Evolutionary conservation across 345 rosid genomes (phyloP).

Genomic region (Theobroma cacao): DNA sequence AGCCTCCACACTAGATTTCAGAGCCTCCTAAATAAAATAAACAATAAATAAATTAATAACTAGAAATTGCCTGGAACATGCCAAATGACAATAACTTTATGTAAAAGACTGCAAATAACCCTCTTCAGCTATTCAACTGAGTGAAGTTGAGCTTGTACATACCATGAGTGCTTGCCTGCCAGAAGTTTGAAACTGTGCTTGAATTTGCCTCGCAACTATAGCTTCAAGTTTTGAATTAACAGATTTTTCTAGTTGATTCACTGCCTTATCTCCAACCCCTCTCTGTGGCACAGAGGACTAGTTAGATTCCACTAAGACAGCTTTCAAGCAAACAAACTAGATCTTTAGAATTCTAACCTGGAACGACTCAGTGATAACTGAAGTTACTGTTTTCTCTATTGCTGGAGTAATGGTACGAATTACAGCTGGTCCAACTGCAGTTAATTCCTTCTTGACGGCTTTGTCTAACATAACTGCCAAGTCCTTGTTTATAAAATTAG

Average conservation of each 20-base stretch:
- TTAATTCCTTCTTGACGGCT: constrained; percentile 64
- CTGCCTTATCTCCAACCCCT: constrained; percentile 87
- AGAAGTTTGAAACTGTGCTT: constrained; percentile 87
- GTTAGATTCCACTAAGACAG: constrained; percentile 14
- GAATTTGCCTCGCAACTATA: constrained; percentile 78
- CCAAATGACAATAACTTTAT: constrained; percentile 7
- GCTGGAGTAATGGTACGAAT: constrained; percentile 57
- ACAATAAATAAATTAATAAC: constrained; percentile 2
- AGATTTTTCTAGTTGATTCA: constrained; percentile 80
- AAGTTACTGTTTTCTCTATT: constrained; percentile 62
- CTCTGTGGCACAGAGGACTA: constrained; percentile 46
- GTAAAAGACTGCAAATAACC: background rate
- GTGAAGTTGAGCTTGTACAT: constrained; percentile 13
- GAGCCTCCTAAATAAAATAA: constrained; percentile 51
- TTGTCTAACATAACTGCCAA: constrained; percentile 56
- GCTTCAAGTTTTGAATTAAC: constrained; percentile 80
- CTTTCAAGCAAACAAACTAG: constrained; percentile 9
- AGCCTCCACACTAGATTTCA: constrained; percentile 67
- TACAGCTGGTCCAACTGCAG: constrained; percentile 48
- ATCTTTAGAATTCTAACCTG: constrained; percentile 54
- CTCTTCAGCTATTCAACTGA: constrained; percentile 1
- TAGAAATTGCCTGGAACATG: constrained; percentile 14
- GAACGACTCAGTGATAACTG: constrained; percentile 72
- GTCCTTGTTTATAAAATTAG: constrained; percentile 63
- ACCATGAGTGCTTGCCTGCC: constrained; percentile 97